Conservation (phyloP, 768 basidiomycete genomes). For the Nevesoporus exiguus region DNA sequence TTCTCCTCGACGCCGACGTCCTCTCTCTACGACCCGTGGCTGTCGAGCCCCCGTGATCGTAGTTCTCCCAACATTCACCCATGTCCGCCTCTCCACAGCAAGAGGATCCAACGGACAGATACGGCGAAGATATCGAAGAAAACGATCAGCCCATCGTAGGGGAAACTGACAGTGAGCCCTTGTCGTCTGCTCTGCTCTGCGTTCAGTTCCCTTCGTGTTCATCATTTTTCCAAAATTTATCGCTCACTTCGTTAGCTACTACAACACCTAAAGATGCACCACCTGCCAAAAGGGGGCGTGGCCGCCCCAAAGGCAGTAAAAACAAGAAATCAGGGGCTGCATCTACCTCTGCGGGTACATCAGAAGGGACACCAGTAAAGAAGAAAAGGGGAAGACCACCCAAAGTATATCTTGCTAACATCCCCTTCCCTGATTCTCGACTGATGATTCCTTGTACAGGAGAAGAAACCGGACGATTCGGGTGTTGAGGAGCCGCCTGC, state of each 20-base stretch:
- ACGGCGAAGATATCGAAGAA: conserved; percentile 56
- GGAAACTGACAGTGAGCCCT: conserved; percentile 31
- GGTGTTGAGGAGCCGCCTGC: conserved; percentile 49
- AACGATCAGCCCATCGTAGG: conserved; percentile 41
- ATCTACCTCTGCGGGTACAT: conserved; percentile 25
- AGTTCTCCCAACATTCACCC: conserved; percentile 21
- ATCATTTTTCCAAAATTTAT: conserved; percentile 20
- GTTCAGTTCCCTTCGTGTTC: conserved; percentile 11
- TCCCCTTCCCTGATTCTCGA: conserved; percentile 22
- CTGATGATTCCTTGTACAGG: conserved; percentile 17
- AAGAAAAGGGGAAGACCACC: conserved; percentile 50
- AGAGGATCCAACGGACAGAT: conserved; percentile 53
- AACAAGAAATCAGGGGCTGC: conserved; percentile 51
- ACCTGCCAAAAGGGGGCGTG: conserved; percentile 71
- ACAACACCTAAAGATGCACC: conserved; percentile 37
- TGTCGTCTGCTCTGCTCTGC: conserved; percentile 11
- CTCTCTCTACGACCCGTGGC: conserved; percentile 18
- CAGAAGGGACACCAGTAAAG: conserved; percentile 34
- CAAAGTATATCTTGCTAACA: conserved; percentile 37
- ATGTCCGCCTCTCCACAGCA: conserved; percentile 66
- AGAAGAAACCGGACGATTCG: conserved; percentile 42
- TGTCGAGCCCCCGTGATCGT: conserved; percentile 25
- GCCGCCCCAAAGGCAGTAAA: conserved; percentile 88
- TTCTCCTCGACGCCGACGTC: conserved; percentile 39
- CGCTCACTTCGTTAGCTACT: conserved; percentile 33